Base-by-base conservation (phyloP, 306 rosid species). In the Lathyrus tuberosus region DNA sequence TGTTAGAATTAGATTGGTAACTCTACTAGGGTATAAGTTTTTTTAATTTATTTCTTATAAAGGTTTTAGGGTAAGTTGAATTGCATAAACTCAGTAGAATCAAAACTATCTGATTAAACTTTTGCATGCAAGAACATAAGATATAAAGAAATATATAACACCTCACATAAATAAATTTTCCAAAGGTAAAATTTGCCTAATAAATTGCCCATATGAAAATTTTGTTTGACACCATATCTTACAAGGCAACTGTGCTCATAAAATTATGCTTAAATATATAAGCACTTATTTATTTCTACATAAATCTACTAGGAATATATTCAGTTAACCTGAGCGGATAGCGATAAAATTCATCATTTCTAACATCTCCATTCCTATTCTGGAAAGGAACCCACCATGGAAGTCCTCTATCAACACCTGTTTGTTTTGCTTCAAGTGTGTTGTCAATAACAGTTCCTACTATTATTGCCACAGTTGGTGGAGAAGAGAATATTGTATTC, bases 341-440 rank as follows among this genome's bases (percentile, higher is more conserved):
- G 40, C 83, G 77, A 40, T 94, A 94, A 62, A 90, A 94, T 70
- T 94, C 98, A 0, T 80, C 89, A 43, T 79, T 94, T 81, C 97
- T 78, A 69, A 9, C 63, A 70, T 94, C 98, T 62, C 98, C 98
- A 13, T 88, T 79, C 81, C 79, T 88, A 18, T 64, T 65, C 67
- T 90, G 97, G 86, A 87, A 94, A 1, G 97, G 92, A 56, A 8
- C 61, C 96, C 96, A 90, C 98, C 98, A 94, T 67, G 79, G 84
- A 56, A 94, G 16, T 74, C 98, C 98, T 77, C 98, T 84, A 30
- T 94, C 97, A 5, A 16, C 69, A 4, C 24, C 60, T 6, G 78
- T 40, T 2, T 62, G 12, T 65, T 72, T 83, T 1, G 87, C 91
- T 0, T 90, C 98, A 1, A 94, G 85, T 2, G 98, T 90, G 81